These are phyloP conservation scores for Kodamaea hsintzibuensis DNA, from an alignment of 805 yeast species.

Conservation along the genomic window DNA sequence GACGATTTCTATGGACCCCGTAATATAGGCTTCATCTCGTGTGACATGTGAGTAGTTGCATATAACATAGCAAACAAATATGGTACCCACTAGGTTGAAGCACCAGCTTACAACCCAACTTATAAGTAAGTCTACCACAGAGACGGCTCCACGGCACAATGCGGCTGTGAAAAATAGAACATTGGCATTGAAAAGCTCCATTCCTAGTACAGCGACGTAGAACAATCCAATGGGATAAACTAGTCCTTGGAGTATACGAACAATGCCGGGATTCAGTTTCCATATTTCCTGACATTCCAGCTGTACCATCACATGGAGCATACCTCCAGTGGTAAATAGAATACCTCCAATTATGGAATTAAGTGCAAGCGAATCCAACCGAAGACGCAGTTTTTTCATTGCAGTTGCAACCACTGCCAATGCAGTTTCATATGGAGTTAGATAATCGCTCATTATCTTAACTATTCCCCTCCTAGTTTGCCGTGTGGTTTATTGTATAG, in stretches of 20 bases:
- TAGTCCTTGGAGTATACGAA: slow-evolving; percentile 57
- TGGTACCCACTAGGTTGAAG: slow-evolving; percentile 61
- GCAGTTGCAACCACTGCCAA: slow-evolving; percentile 82
- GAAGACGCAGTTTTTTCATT: slow-evolving; percentile 76
- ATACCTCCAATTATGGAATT: slow-evolving; percentile 73
- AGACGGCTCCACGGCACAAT: slow-evolving; percentile 66
- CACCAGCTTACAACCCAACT: slow-evolving; percentile 71
- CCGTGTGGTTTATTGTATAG: background rate
- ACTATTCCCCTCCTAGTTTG: background rate
- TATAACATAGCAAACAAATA: slow-evolving; percentile 66
- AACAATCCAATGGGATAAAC: slow-evolving; percentile 73
- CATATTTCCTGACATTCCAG: slow-evolving; percentile 48
- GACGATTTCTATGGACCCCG: slow-evolving; percentile 51
- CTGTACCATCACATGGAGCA: slow-evolving; percentile 60
- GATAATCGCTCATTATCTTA: slow-evolving; percentile 38
- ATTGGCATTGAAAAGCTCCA: slow-evolving; percentile 75
- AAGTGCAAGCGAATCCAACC: slow-evolving; percentile 56
- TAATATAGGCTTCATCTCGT: slow-evolving; percentile 37
- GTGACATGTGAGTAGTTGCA: slow-evolving; percentile 58
- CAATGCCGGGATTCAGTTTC: slow-evolving; percentile 49
- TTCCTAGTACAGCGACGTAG: slow-evolving; percentile 73
- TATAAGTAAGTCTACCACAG: slow-evolving; percentile 58
- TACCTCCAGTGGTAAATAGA: slow-evolving; percentile 70
- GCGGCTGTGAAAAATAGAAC: slow-evolving; percentile 72
- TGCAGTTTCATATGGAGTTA: slow-evolving; percentile 80